Conservation (phyloP, 495 filamentous ascomycete genomes). For the Hypoxylon subgilvum region DNA sequence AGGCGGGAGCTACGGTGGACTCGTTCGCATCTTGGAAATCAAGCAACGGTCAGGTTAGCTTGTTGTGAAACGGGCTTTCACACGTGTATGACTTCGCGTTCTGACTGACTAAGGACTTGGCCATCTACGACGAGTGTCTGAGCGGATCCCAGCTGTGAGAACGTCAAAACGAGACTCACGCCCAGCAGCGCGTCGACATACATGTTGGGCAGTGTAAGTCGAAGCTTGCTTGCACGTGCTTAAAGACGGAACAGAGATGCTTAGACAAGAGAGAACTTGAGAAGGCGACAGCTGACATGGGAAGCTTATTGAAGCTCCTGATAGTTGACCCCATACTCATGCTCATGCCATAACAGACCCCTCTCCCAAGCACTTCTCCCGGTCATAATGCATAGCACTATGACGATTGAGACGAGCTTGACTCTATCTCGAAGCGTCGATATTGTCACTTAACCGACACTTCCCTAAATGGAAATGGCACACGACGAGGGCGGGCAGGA, state of each 20-base stretch:
- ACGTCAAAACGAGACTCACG: conserved; percentile 16
- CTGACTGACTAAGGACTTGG: conserved; percentile 37
- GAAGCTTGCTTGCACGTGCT: not conserved
- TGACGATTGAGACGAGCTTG: conserved; percentile 10
- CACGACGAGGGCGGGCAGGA: conserved; percentile 14
- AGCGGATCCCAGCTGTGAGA: conserved; percentile 15
- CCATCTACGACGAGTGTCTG: conserved; percentile 40
- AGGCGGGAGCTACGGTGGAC: conserved; percentile 35
- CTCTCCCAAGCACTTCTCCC: conserved; percentile 20
- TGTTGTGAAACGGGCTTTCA: conserved; percentile 1
- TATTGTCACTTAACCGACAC: conserved; percentile 23
- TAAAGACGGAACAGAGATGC: not conserved
- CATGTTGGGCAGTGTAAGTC: conserved; percentile 16
- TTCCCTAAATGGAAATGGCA: conserved; percentile 22
- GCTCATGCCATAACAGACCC: conserved; percentile 9
- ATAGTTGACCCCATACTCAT: conserved; percentile 6
- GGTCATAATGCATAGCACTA: conserved; percentile 18
- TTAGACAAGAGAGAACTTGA: conserved; percentile 1
- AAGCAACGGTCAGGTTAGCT: conserved; percentile 23
- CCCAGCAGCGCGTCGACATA: conserved; percentile 19
- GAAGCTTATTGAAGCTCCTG: conserved; percentile 2
- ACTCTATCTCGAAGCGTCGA: not conserved
- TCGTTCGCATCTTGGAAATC: conserved; percentile 36
- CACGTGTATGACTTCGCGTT: conserved; percentile 1
- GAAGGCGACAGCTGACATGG: not conserved